These are phyloP conservation scores for Chrysosphaeria jannelii DNA, from an alignment of 2,329 filamentous ascomycete species.

Conservation along the genomic window DNA sequence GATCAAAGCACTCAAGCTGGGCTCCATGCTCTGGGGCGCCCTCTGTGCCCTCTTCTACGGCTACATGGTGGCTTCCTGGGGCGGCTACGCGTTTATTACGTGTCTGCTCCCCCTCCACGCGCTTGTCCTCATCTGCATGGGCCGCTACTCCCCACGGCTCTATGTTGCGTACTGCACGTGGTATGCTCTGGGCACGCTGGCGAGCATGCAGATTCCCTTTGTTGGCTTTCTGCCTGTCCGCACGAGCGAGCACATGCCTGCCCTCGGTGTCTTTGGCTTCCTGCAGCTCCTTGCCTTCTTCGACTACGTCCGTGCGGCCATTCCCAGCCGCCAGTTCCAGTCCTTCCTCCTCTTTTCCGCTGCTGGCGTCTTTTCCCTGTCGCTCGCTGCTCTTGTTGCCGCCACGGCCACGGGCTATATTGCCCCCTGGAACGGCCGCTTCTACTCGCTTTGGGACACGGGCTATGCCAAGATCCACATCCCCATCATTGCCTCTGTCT, in stretches of 20 bases:
- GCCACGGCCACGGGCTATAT: conserved; percentile 69
- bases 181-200: conserved; percentile 86
- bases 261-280: conserved; percentile 80
- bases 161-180: conserved; percentile 96
- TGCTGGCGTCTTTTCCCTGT: conserved; percentile 40
- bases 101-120: conserved; percentile 84
- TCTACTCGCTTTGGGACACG: conserved; percentile 98
- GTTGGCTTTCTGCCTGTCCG: conserved; percentile 90
- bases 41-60: conserved; percentile 90
- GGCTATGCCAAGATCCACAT: conserved; percentile 98
- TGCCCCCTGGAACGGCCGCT: conserved; percentile 90
- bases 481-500: conserved; percentile 97
- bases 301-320: conserved; percentile 63
- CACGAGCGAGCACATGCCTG: conserved; percentile 96
- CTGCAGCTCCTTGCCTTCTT: conserved; percentile 81
- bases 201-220: conserved; percentile 98
- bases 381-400: conserved; percentile 51
- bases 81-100: conserved; percentile 98
- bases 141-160: conserved; percentile 70
- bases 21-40: conserved; percentile 88
- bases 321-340: conserved; percentile 82
- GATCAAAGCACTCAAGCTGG: conserved; percentile 95
- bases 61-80: conserved; percentile 99
- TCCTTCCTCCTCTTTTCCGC: conserved; percentile 56
- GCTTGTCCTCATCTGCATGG: conserved; percentile 88